Conservation (phyloP, 2,329 filamentous ascomycete species). For the Stagonosporopsis chrysanthemi region DNA sequence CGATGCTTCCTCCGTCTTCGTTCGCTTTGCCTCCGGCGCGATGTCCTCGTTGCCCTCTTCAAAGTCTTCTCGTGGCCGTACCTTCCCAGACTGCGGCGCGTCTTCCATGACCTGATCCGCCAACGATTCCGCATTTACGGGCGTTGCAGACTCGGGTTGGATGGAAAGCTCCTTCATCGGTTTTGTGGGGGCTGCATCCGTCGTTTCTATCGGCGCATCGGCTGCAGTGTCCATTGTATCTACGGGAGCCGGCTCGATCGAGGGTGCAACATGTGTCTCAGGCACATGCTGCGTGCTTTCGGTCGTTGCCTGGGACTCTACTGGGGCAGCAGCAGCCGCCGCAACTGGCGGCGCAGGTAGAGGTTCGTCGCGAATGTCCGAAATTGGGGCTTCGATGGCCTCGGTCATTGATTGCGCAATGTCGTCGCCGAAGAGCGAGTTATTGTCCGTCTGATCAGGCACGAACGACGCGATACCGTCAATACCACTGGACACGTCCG, state of each 20-base stretch:
- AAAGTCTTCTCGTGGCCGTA: slow-evolving; percentile 72
- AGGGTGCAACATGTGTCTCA: slow-evolving; percentile 36
- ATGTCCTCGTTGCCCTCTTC: slow-evolving; percentile 63
- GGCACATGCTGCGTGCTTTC: slow-evolving; percentile 42
- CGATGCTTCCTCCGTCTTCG: slow-evolving; percentile 68
- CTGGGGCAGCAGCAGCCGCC: neutral
- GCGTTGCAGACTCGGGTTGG: slow-evolving; percentile 22
- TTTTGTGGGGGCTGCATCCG: slow-evolving; percentile 39
- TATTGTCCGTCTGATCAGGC: slow-evolving; percentile 50
- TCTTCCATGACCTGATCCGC: slow-evolving; percentile 50
- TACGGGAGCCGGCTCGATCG: slow-evolving; percentile 19
- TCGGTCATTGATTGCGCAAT: slow-evolving; percentile 45
- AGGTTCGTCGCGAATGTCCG: slow-evolving; percentile 45
- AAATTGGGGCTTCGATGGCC: slow-evolving; percentile 52
- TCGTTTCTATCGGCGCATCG: slow-evolving; percentile 23
- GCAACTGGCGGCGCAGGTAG: slow-evolving; percentile 23
- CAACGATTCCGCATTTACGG: slow-evolving; percentile 27
- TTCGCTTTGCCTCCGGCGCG: slow-evolving; percentile 76
- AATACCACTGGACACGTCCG: slow-evolving; percentile 54
- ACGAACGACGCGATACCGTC: slow-evolving; percentile 54
- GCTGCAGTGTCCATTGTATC: slow-evolving; percentile 42
- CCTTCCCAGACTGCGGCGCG: slow-evolving; percentile 51
- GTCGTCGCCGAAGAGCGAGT: slow-evolving; percentile 50
- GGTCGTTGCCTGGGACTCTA: slow-evolving; percentile 19
- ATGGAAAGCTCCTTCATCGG: slow-evolving; percentile 45